Evolutionary conservation across 352 stramenopile genomes (phyloP).

Genomic region (Pythium sp.): DNA sequence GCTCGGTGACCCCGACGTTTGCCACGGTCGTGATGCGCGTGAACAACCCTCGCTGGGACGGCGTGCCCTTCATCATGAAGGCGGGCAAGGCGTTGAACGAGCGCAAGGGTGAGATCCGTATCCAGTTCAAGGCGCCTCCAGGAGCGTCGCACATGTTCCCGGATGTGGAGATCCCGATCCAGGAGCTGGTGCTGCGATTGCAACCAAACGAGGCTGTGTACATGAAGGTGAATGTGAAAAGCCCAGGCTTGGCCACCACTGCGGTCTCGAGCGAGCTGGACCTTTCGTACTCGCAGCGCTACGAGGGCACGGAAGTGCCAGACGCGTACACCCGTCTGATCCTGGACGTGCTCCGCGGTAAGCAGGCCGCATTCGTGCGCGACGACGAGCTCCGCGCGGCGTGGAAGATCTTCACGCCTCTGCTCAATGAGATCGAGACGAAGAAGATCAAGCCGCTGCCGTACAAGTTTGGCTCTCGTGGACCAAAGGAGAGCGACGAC

Average conservation of each 20-base stretch:
- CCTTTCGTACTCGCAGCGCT: constrained; percentile 93
- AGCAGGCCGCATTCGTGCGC: constrained; percentile 95
- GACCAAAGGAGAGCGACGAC: constrained; percentile 90
- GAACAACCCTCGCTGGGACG: constrained; percentile 94
- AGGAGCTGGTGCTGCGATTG: constrained; percentile 97
- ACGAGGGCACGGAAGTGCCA: constrained; percentile 85
- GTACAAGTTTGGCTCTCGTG: constrained; percentile 93
- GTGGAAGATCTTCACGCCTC: constrained; percentile 98
- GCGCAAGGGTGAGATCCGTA: constrained; percentile 95
- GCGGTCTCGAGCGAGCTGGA: constrained; percentile 96
- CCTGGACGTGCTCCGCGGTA: constrained; percentile 95
- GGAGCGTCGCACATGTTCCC: constrained; percentile 90
- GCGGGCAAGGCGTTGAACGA: constrained; percentile 98
- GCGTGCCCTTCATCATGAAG: constrained; percentile 99
- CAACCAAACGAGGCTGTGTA: constrained; percentile 97
- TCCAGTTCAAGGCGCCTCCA: constrained; percentile 95
- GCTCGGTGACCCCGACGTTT: constrained; percentile 92
- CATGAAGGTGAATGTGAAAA: constrained; percentile 97
- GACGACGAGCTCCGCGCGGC: constrained; percentile 95
- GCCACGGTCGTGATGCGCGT: constrained; percentile 89
- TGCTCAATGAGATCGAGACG: constrained; percentile 95
- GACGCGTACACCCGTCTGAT: constrained; percentile 98
- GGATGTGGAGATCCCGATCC: constrained; percentile 82
- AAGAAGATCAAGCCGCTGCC: constrained; percentile 88
- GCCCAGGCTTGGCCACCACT: constrained; percentile 85